Evolutionary conservation across 768 basidiomycete genomes (phyloP).

Genomic region (Erythrobasidium yunnanense): DNA sequence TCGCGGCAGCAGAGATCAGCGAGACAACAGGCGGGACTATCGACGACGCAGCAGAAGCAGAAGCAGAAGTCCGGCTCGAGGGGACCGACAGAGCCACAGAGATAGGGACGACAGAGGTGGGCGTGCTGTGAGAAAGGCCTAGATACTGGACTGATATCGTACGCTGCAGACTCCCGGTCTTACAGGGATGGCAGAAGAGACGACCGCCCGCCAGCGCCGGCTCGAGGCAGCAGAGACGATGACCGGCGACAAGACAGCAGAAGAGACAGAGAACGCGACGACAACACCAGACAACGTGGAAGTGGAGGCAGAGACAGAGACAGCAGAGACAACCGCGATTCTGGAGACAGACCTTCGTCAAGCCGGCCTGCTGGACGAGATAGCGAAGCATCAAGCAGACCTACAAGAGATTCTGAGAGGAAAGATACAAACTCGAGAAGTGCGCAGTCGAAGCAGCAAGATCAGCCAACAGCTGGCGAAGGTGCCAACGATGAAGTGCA

Average conservation of each 20-base stretch:
- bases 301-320: background rate
- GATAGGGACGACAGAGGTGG: background rate
- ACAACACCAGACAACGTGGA: too few species aligned
- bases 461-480: slow-evolving; percentile 9
- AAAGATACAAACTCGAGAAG: slow-evolving; percentile 38
- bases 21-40: slow-evolving; percentile 1
- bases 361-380: background rate
- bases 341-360: background rate
- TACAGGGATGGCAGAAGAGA: too few species aligned
- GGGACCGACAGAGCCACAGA: background rate
- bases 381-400: background rate
- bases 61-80: background rate
- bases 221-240: background rate
- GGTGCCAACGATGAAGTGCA: slow-evolving; percentile 35
- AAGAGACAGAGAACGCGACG: background rate
- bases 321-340: background rate
- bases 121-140: too few species aligned
- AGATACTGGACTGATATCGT: too few species aligned
- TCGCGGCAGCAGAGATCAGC: slow-evolving; percentile 2
- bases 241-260: background rate
- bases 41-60: slow-evolving; percentile 1
- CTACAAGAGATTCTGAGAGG: background rate
- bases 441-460: background rate
- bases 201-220: background rate
- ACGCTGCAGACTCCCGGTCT: too few species aligned